Conservation (phyloP, 176 grass and related monocot genomes). For the Metroxylon sagu region DNA sequence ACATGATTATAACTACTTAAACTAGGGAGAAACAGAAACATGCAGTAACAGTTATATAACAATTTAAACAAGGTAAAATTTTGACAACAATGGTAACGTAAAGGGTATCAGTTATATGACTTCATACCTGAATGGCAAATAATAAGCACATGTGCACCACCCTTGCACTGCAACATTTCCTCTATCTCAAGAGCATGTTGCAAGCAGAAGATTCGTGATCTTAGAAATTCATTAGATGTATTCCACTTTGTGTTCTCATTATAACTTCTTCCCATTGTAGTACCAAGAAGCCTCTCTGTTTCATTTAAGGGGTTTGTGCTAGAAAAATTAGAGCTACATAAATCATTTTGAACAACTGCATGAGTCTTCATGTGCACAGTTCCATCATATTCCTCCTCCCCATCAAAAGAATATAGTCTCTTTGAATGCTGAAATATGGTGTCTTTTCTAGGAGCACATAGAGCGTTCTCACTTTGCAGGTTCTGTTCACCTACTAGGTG, state of each 20-base stretch:
- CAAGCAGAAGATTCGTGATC: slow-evolving; percentile 91
- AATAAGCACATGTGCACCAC: slow-evolving; percentile 57
- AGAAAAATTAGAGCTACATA: slow-evolving; percentile 2
- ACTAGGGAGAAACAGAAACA: no score
- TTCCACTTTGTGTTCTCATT: slow-evolving; percentile 33
- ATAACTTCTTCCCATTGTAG: slow-evolving; percentile 10
- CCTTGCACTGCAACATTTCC: slow-evolving; percentile 57
- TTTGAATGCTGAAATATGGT: no score
- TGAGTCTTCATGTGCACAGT: neutral
- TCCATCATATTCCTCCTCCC: neutral
- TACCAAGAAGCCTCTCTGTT: slow-evolving; percentile 11
- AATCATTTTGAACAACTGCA: slow-evolving; percentile 10
- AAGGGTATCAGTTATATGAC: neutral
- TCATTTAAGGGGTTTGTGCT: slow-evolving; percentile 20
- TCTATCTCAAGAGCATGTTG: slow-evolving; percentile 91
- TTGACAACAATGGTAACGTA: no score
- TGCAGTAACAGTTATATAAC: no score
- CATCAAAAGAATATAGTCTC: no score
- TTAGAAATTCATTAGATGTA: slow-evolving; percentile 39
- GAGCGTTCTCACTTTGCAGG: slow-evolving; percentile 1
- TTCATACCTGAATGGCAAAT: slow-evolving; percentile 88
- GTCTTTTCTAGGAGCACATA: no score
- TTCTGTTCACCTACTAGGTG: slow-evolving; percentile 16
- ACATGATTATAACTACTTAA: no score
- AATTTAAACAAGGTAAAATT: no score